A percentile compares a stretch with the other conserved stretches of the same genome.
phyloP scores from a whole-genome alignment of 805 yeast genomes.

The Suhomyces xylopsoci region DNA sequence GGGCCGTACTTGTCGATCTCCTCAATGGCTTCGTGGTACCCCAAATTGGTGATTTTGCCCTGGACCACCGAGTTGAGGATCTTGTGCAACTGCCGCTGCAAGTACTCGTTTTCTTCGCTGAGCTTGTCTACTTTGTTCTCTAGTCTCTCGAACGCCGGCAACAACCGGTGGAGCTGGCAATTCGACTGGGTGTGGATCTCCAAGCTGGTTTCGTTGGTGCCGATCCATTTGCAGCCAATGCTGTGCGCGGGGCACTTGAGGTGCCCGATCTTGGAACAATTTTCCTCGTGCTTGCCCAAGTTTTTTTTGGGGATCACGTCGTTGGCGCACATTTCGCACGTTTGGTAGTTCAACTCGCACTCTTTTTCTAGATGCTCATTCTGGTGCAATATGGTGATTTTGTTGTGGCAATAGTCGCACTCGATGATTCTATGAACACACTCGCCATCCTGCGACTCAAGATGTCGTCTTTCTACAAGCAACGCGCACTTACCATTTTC shows the following conservation, averaged over 20 bases:
- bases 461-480: conserved; percentile 21
- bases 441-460: conserved; percentile 3
- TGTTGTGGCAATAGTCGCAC: conserved; percentile 36
- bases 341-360: conserved; percentile 38
- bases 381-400: conserved; percentile 26
- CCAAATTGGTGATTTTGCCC: conserved; percentile 50
- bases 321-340: conserved; percentile 43
- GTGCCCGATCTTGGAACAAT: conserved; percentile 40
- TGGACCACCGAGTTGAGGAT: conserved; percentile 46
- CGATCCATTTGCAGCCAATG: conserved; percentile 52
- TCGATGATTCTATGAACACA: conserved; percentile 40
- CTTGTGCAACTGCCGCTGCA: conserved; percentile 44
- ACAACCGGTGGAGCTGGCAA: conserved; percentile 29
- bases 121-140: conserved; percentile 24
- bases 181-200: conserved; percentile 32
- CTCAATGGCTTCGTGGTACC: conserved; percentile 45
- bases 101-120: conserved; percentile 32
- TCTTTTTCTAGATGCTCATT: conserved; percentile 35
- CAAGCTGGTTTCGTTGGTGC: conserved; percentile 31
- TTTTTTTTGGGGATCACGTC: conserved; percentile 39
- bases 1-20: conserved; percentile 34
- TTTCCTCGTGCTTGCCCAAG: conserved; percentile 38
- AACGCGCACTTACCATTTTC: conserved; percentile 12
- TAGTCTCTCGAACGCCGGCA: conserved; percentile 25
- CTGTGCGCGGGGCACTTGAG: conserved; percentile 45